A percentile compares a stretch with the other conserved stretches of the same genome.
Evolutionary conservation across 352 stramenopile species (phyloP).

Genomic region (Phytopythium aichiense): DNA sequence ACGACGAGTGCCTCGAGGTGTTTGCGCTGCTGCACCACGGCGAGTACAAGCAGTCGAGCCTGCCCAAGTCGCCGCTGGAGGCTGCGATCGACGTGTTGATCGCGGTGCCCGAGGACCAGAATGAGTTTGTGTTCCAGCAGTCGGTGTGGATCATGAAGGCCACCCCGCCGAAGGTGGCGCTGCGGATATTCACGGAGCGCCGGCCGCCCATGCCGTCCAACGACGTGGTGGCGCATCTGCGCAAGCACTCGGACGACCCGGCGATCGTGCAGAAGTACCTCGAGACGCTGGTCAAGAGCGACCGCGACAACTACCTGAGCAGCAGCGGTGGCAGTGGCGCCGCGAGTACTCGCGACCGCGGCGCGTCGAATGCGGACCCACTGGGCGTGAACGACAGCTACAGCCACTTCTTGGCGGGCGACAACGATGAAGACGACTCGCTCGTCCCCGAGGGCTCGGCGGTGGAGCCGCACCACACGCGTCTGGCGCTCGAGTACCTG

Average conservation of each 20-base stretch:
- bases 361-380: constrained; percentile 14
- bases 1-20: constrained; percentile 77
- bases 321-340: constrained; percentile 1
- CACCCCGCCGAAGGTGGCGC: constrained; percentile 62
- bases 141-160: constrained; percentile 85
- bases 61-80: constrained; percentile 86
- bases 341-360: not conserved
- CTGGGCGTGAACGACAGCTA: constrained; percentile 77
- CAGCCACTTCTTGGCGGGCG: constrained; percentile 71
- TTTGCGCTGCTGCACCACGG: constrained; percentile 74
- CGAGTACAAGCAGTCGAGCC: constrained; percentile 77
- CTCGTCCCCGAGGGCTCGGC: constrained; percentile 23
- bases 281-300: constrained; percentile 73
- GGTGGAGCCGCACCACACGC: constrained; percentile 76
- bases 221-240: constrained; percentile 74
- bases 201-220: constrained; percentile 62
- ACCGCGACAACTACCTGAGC: constrained; percentile 22
- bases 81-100: constrained; percentile 89
- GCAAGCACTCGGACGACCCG: constrained; percentile 68
- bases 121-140: constrained; percentile 85
- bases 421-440: constrained; percentile 57
- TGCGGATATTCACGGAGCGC: constrained; percentile 84
- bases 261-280: constrained; percentile 78
- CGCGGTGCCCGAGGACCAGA: constrained; percentile 61
- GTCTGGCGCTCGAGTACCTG: constrained; percentile 82